Base-by-base conservation (phyloP, 208 protist species). In the Acanthamoeba lenticulata region DNA sequence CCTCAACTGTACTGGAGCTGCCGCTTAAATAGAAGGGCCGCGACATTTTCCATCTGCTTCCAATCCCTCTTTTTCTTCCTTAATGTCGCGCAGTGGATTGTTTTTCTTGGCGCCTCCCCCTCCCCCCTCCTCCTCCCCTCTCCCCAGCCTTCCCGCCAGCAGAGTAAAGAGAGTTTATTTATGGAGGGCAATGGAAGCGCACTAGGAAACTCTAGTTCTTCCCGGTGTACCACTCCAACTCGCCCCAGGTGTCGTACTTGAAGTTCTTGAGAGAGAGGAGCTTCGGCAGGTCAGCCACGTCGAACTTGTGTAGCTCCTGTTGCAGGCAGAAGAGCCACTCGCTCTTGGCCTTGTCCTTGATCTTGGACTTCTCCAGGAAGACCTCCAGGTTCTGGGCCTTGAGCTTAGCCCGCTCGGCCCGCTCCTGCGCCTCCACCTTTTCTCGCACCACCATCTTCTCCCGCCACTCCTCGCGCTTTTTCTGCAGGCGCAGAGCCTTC, bases 231-330 rank as follows among this genome's bases (percentile, higher is more conserved):
- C 74, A 85, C 38, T 45, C 6, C 74, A 29, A 19, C 2, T 4
- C 44, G 36, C 34, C 44, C 24, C 9, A 49, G 74, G 74, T 85
- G 11, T 45, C 74, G 44, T 85, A 85, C 42, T 52, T 45, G 42
- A 49, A 52, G 74, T 85, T 85, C 74, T 85, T 85, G 42, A 85
- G 74, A 3, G 15, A 2, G 36, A 85, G 11, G 27, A 85, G 24
- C 9, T 85, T 11, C 19, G 74, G 74, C 74, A 85, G 40, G 32
- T 85, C 74, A 24, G 74, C 29, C 19, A 85, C 42, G 42, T 85
- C 74, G 74, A 85, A 85, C 44, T 52, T 85, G 74, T 85, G 42
- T 15, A 55, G 17, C 74, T 85, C 74, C 40, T 85, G 36, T 38
- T 85, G 27, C 7, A 85, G n/a, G 42, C 42, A 45, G 19, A 3